Evolutionary conservation across 495 filamentous ascomycete genomes (phyloP), one percentile per base, ranked within the genome.

Genomic region (Neurospora sp.): DNA sequence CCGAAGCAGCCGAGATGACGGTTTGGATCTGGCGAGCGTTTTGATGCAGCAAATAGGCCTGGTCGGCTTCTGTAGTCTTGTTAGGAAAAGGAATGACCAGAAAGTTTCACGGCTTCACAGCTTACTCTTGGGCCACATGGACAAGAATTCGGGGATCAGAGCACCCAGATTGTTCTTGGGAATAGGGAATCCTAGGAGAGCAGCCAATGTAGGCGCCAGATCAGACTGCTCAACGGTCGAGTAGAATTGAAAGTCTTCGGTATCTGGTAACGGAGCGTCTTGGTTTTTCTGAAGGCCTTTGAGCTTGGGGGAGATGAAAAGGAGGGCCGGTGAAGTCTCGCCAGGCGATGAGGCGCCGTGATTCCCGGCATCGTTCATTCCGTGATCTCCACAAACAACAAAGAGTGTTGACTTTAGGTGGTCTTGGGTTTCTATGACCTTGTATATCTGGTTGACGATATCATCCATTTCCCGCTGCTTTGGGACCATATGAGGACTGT

Each of bases 301-400:
- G 39, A 99, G 84, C 75, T 92, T 94, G 6, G 96, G 94, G 12
- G 95, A 97, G 42, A 97, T 89, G 78, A 99, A 98, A 39, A 97
- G 86, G 48, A 99, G 82, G 16, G 96, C 96, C 0, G 96, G 90
- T 1, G 94, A 97, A 11, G 96, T 98, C 83, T 99, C 96, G 7
- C 96, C 94, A 20, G 92, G 87, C 4, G 92, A 91, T 22, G 96
- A 97, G 8, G 95, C 96, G 12, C 96, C 96, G 80, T 99, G 96
- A 77, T 98, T 98, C 4, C 96, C 96, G 44, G 94, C 96, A 76
- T 98, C 96, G 77, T 98, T 99, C 96, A 99, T 99, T 22, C 96
- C 96, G 79, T 99, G 96, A 78, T 99, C 96, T 59, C 96, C 96
- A 71, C 90, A 93, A 9, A 99, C 82, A 2, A 99, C 88, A 69